Conservation (phyloP, 2,329 filamentous ascomycete species). For the Rutstroemia sp. region DNA sequence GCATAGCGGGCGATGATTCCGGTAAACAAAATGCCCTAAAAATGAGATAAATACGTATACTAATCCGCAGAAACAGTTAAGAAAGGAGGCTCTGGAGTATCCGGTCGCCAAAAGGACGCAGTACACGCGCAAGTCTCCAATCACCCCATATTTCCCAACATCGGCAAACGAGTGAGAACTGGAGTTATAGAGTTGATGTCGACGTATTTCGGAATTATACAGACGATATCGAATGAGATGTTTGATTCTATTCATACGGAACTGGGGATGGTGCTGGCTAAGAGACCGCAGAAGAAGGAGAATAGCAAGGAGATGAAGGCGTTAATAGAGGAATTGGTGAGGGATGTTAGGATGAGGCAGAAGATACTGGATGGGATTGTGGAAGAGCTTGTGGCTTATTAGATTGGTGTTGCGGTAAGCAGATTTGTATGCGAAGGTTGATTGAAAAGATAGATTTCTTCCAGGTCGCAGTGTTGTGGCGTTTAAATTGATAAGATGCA, state of each 20-base stretch:
- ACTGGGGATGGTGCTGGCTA: background rate
- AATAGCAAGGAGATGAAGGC: background rate
- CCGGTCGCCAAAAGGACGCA: background rate
- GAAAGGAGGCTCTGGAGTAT: too few species aligned
- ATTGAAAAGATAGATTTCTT: too few species aligned
- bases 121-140: background rate
- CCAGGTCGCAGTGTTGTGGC: too few species aligned
- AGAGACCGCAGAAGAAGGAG: background rate
- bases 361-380: too few species aligned
- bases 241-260: background rate
- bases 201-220: background rate
- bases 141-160: background rate
- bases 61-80: too few species aligned
- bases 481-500: too few species aligned
- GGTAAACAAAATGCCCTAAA: background rate
- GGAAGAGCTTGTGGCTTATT: too few species aligned
- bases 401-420: too few species aligned
- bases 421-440: too few species aligned
- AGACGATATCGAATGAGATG: background rate
- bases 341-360: too few species aligned
- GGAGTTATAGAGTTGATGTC: background rate
- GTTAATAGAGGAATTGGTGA: background rate
- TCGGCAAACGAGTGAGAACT: background rate
- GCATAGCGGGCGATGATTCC: background rate
- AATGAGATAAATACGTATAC: too few species aligned